Evolutionary conservation across 768 basidiomycete species (phyloP), one percentile per base, ranked within the genome.

Genomic region (Leccinum uliginosum): DNA sequence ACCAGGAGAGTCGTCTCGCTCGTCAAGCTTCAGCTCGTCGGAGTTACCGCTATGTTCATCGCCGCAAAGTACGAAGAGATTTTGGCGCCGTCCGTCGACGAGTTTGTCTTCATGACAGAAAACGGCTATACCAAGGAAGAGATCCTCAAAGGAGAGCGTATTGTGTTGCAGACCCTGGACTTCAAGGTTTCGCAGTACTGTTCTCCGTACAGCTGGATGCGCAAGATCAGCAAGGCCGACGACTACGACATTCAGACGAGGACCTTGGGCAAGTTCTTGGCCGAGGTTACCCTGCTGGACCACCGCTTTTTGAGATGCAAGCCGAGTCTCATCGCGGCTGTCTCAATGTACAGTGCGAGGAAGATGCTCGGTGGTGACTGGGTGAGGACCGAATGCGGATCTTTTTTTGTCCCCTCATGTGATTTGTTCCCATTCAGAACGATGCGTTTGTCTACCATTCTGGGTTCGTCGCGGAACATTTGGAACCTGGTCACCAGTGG

Each of bases 21-120:
- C 40, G 83, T 90, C 66, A 96, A 94, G 75, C 84, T 96, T 50
- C 93, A 96, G 75, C 87, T 99, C 26, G 97, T 99, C 55, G 97
- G 97, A 26, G 91, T 99, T 59, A 97, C 95, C 0, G 96, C 97
- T 49, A 95, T 99, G 90, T 98, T 98, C 78, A 88, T 99, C 63
- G 97, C 97, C 0, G 89, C 93, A 56, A 99, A 99, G 74, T 99
- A 98, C 76, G 97, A 99, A 74, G 97, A 99, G 74, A 98, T 99
- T 67, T 81, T 99, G 56, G 96, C 97, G 0, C 97, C 97, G 0
- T 89, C 87, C 6, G 93, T 95, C 17, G 93, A 97, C n/a, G 96
- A 98, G 73, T 99, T 98, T 65, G 94, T 97, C 59, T 93, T 83
- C 80, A 94, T 99, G 91, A 96, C 96, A 19, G 93, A 98, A 73